A percentile compares a stretch with the other conserved stretches of the same genome.
These are phyloP conservation scores for Nepenthes gracilis DNA, from an alignment of 148 eudicot species.

Conservation along the genomic window DNA sequence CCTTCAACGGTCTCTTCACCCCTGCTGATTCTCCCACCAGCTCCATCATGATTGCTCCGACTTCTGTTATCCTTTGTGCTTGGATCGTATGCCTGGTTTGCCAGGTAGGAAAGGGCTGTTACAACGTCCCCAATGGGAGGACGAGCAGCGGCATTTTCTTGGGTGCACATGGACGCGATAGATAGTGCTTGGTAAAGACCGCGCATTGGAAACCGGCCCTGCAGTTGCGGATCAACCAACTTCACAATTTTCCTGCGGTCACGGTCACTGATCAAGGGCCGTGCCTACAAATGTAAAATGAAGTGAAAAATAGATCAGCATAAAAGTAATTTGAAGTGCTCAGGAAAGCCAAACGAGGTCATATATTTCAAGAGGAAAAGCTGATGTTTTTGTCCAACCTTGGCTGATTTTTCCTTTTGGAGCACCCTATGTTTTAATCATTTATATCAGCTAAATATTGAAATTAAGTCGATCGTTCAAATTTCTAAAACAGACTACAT, in stretches of 20 bases:
- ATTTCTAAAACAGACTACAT: too few relatives aligned
- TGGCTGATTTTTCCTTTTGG: too few relatives aligned
- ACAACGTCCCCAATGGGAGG: slow-evolving; percentile 84
- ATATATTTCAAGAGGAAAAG: too few relatives aligned
- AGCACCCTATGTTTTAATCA: too few relatives aligned
- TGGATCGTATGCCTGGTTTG: slow-evolving; percentile 63
- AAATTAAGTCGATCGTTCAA: too few relatives aligned
- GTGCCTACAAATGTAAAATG: slow-evolving; percentile 42
- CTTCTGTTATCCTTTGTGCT: slow-evolving; percentile 26
- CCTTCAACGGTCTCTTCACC: slow-evolving; percentile 45
- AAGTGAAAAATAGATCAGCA: not conserved
- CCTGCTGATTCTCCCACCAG: slow-evolving; percentile 34
- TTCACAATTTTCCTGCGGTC: slow-evolving; percentile 57
- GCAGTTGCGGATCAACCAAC: slow-evolving; percentile 61
- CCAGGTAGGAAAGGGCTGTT: slow-evolving; percentile 82
- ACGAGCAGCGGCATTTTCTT: slow-evolving; percentile 78
- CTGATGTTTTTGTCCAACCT: too few relatives aligned
- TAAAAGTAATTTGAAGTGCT: not conserved
- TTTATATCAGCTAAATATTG: too few relatives aligned
- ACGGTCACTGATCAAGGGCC: slow-evolving; percentile 70
- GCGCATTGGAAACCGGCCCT: slow-evolving; percentile 61
- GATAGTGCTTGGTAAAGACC: slow-evolving; percentile 82
- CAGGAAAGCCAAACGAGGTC: too few relatives aligned
- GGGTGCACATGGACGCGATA: slow-evolving; percentile 88
- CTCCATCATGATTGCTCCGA: slow-evolving; percentile 29